Evolutionary conservation across 495 filamentous ascomycete species (phyloP), one percentile per base, ranked within the genome.

Genomic region (Parmelia sp.): DNA sequence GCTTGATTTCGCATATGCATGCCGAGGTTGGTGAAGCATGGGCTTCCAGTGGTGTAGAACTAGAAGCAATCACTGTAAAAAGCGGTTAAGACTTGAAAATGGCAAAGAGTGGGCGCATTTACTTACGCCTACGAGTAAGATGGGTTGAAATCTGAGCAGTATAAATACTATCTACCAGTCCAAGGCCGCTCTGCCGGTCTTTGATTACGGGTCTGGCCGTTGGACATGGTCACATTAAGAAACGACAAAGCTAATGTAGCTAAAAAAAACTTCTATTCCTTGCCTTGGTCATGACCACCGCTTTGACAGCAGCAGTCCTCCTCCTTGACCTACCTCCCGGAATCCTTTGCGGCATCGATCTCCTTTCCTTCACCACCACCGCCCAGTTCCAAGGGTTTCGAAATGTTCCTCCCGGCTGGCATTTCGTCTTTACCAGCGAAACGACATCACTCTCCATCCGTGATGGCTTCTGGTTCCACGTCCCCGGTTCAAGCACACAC

Each of bases 391-490:
- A 78, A 63, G 86, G 86, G 11, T 81, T 88, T 68, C 82, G 81
- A 62, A 77, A 84, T 64, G 60, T 88, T 15, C 80, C 85, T 1
- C 56, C 70, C 3, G 84, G 84, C 51, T 83, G 78, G 75, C 86
- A 88, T 65, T 86, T 87, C 66, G 72, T 86, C 23, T 88, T 86
- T 70, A 83, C 80, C 0, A 77, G 83, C 29, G 79, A 83, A 31
- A 84, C 79, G 53, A 73, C 79, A 33, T 80, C 79, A 19, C 72
- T 84, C 31, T 84, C 84, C 8, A 71, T 86, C 19, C 78, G 86
- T 17, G 79, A 83, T 65, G 86, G 85, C 12, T 78, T 79, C 45
- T 88, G 86, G 86, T 84, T 88, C 72, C 74, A 80, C 61, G 75
- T 88, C 45, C 78, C 66, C 25, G 61, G 72, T 61, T 47, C 53